Evolutionary conservation across 345 rosid genomes (phyloP).

Genomic region (Toxicodendron radicans): DNA sequence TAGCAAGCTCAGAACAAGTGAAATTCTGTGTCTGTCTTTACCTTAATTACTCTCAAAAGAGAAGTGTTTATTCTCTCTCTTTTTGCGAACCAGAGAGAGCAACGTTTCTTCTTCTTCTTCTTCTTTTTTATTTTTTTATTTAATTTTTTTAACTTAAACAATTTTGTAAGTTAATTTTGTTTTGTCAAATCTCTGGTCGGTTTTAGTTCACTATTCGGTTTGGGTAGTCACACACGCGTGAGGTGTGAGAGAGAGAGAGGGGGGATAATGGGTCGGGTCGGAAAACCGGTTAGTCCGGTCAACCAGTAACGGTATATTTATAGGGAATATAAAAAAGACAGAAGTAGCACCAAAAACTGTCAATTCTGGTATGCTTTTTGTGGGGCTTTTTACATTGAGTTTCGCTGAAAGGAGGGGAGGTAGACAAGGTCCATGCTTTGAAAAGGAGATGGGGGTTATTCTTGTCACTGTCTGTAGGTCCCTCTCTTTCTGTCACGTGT

Average conservation of each 20-base stretch:
- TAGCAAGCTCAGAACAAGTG: constrained; percentile 26
- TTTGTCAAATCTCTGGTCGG: constrained; percentile 31
- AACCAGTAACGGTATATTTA: constrained; percentile 16
- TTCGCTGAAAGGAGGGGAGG: constrained; percentile 14
- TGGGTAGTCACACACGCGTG: constrained; percentile 31
- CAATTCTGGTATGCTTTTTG: constrained; percentile 23
- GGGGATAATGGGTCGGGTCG: constrained; percentile 8
- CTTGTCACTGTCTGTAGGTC: constrained; percentile 19
- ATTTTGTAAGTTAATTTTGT: constrained; percentile 9
- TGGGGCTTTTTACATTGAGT: constrained; percentile 23
- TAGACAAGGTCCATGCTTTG: constrained; percentile 27
- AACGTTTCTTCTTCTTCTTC: constrained; percentile 32
- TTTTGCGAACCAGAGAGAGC: constrained; percentile 32
- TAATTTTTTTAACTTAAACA: background rate
- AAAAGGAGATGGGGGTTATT: constrained; percentile 28
- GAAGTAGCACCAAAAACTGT: constrained; percentile 24
- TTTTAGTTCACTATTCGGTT: constrained; percentile 22
- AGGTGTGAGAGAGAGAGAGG: constrained; percentile 18
- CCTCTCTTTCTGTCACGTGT: constrained; percentile 11
- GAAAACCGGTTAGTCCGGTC: constrained; percentile 17
- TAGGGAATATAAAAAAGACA: background rate
- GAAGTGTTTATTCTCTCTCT: constrained; percentile 7
- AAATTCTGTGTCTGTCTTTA: constrained; percentile 1
- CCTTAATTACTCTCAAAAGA: constrained; percentile 22
- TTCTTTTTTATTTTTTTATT: background rate